These are phyloP conservation scores for Cicer bijugum DNA, from an alignment of 306 rosid species.

Conservation along the genomic window DNA sequence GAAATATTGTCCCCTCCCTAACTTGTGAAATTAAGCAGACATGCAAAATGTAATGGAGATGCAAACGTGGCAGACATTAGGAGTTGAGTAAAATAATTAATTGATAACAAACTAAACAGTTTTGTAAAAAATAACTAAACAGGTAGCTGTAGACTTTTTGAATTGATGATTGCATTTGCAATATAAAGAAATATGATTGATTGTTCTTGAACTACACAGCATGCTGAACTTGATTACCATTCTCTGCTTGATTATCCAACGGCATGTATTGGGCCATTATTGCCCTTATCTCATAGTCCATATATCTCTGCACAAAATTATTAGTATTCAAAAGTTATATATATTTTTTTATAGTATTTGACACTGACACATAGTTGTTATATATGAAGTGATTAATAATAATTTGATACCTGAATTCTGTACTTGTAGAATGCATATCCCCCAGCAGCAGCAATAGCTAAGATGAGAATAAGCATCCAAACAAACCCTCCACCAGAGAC, in stretches of 20 bases:
- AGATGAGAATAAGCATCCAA: constrained; percentile 65
- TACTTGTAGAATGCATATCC: constrained; percentile 93
- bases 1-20: too few relatives aligned
- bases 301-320: constrained; percentile 69
- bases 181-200: not conserved
- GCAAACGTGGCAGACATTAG: too few relatives aligned
- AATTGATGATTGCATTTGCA: not conserved
- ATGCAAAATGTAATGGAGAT: too few relatives aligned
- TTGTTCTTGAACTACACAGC: constrained; percentile 45
- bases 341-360: too few relatives aligned
- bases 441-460: constrained; percentile 64
- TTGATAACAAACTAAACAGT: not conserved
- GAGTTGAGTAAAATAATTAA: not conserved
- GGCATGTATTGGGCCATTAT: constrained; percentile 99
- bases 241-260: constrained; percentile 80
- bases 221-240: constrained; percentile 49
- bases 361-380: too few relatives aligned
- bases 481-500: constrained; percentile 58
- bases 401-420: constrained; percentile 77
- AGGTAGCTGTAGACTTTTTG: not conserved
- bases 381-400: too few relatives aligned
- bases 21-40: too few relatives aligned
- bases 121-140: not conserved
- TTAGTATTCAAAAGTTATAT: too few relatives aligned
- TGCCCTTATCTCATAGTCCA: constrained; percentile 93